Percentiles rank a stretch among this genome's conserved stretches.
phyloP scores from a whole-genome alignment of 208 protist genomes.

The Crithidia acanthocephali region DNA sequence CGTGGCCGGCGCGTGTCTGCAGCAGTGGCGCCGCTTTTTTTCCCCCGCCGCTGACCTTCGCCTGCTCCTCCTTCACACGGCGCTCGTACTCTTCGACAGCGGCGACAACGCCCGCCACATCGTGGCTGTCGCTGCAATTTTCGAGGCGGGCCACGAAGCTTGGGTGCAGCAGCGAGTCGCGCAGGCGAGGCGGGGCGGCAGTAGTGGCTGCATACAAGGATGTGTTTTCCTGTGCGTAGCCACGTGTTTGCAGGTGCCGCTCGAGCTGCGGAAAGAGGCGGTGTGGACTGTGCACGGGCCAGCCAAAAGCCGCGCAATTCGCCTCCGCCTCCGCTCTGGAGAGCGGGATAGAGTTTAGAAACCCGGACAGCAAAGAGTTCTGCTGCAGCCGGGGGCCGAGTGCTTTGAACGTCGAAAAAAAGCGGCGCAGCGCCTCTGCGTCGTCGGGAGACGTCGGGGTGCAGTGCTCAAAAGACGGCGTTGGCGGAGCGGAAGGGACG shows the following conservation, averaged over 20 bases:
- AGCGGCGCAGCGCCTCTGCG: constrained; percentile 33
- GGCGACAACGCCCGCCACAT: constrained; percentile 42
- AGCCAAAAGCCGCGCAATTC: constrained; percentile 23
- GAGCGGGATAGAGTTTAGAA: constrained; percentile 52
- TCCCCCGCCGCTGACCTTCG: constrained; percentile 21
- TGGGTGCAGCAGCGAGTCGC: constrained; percentile 78
- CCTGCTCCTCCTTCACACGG: constrained; percentile 49
- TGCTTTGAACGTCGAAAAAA: constrained; percentile 46
- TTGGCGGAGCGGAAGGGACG: neutral
- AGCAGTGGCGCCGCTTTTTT: neutral
- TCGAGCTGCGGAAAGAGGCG: constrained; percentile 79
- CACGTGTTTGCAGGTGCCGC: constrained; percentile 14
- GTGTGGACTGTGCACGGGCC: constrained; percentile 57
- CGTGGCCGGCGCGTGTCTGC: constrained; percentile 22
- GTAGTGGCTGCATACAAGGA: neutral
- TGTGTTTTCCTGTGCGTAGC: neutral
- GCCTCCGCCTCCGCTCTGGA: neutral
- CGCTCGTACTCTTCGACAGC: constrained; percentile 68
- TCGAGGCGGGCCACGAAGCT: constrained; percentile 55
- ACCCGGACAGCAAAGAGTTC: constrained; percentile 40
- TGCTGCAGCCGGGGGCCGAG: constrained; percentile 40
- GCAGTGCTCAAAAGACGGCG: neutral
- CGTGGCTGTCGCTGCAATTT: constrained; percentile 40
- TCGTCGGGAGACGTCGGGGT: constrained; percentile 2
- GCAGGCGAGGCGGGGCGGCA: constrained; percentile 37